Evolutionary conservation across 305 asterid genomes (phyloP).

Genomic region (Petunia hybrid): DNA sequence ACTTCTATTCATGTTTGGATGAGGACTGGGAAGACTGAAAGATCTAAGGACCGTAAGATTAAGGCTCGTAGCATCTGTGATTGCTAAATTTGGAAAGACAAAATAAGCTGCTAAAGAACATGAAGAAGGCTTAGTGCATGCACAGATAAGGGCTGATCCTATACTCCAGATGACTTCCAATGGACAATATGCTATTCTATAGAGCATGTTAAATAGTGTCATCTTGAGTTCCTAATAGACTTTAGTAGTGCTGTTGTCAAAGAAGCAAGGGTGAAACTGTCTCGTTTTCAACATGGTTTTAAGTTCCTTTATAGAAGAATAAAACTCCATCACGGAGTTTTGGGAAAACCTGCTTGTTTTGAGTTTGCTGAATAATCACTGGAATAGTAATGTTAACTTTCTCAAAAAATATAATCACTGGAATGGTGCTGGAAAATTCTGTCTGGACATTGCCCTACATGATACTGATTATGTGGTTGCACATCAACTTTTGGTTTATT

Average conservation of each 20-base stretch:
- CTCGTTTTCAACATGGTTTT: background rate
- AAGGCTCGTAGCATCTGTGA: too few species aligned
- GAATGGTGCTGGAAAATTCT: background rate
- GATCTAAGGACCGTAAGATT: too few species aligned
- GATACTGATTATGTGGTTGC: conserved; percentile 1
- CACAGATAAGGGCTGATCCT: too few species aligned
- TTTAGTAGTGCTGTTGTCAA: background rate
- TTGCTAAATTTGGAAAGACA: too few species aligned
- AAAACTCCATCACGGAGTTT: background rate
- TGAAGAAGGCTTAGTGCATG: too few species aligned
- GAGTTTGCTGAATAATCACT: background rate
- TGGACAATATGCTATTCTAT: too few species aligned
- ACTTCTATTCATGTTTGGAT: too few species aligned
- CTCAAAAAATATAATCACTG: background rate
- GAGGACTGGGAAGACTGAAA: too few species aligned
- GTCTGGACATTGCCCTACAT: background rate
- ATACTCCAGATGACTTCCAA: too few species aligned
- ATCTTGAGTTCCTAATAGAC: background rate
- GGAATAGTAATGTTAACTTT: background rate
- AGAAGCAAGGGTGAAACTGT: background rate
- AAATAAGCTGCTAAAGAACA: too few species aligned
- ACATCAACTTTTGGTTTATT: background rate
- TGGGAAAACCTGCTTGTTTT: background rate
- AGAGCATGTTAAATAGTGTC: too few species aligned
- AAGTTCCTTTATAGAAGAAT: background rate